phyloP scores from a whole-genome alignment of 1,139 yeast genomes.

The Suhomyces kunorum region DNA sequence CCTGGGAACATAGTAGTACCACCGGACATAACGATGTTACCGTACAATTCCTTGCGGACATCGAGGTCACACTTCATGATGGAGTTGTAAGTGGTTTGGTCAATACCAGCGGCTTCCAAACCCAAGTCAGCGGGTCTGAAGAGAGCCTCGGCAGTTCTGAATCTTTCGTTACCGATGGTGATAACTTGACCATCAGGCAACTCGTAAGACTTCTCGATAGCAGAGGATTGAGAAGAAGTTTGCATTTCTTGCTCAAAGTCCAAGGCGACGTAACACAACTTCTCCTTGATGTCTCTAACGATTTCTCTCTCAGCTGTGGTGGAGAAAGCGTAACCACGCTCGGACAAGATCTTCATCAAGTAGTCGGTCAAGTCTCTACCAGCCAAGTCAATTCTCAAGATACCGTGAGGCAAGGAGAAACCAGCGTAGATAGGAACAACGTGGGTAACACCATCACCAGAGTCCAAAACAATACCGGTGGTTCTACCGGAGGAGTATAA shows the following conservation, averaged over 20 bases:
- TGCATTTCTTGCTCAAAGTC: constrained; percentile 98
- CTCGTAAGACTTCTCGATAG: constrained; percentile 98
- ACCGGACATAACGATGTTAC: constrained; percentile 99
- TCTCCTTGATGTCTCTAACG: constrained; percentile 99
- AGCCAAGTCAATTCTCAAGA: constrained; percentile 97
- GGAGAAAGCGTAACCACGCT: constrained; percentile 98
- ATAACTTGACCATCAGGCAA: constrained; percentile 99
- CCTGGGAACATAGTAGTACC: constrained; percentile 99
- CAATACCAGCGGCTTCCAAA: constrained; percentile 98
- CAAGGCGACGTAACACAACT: constrained; percentile 95
- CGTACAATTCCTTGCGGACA: constrained; percentile 98
- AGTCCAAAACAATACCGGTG: constrained; percentile 98
- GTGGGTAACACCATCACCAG: constrained; percentile 99
- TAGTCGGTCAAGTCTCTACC: constrained; percentile 99
- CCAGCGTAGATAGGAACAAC: constrained; percentile 99
- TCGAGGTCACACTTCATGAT: constrained; percentile 99
- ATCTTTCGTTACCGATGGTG: constrained; percentile 99
- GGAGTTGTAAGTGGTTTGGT: constrained; percentile 98
- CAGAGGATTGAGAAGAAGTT: constrained; percentile 97
- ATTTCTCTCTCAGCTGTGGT: constrained; percentile 99
- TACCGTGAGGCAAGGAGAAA: constrained; percentile 99
- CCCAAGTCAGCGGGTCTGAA: constrained; percentile 99
- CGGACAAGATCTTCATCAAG: constrained; percentile 96
- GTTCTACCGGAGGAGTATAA: constrained; percentile 99
- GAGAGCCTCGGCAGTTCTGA: constrained; percentile 99